phyloP scores from a whole-genome alignment of 192 early-diverging fungal species.

The Coemansia sp. region DNA sequence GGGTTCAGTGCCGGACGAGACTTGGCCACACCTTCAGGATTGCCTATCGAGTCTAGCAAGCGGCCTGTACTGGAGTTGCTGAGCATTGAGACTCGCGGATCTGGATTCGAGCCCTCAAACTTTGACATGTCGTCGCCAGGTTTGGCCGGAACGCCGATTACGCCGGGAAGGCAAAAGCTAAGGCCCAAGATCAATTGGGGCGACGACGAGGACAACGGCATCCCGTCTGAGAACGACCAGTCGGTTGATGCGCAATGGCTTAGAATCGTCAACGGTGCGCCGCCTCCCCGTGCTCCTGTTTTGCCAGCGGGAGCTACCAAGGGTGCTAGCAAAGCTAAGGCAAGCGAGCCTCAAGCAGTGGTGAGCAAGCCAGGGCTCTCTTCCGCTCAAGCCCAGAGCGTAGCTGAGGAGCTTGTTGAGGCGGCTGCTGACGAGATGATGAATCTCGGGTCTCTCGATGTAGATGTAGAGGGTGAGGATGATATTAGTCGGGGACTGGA shows the following conservation, averaged over 20 bases:
- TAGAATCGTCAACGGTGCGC: constrained; percentile 42
- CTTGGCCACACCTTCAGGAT: background rate
- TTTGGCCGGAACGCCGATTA: constrained; percentile 12
- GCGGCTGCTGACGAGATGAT: background rate
- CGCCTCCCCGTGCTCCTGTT: constrained; percentile 22
- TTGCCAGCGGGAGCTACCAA: background rate
- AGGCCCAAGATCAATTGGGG: constrained; percentile 38
- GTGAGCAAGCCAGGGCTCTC: background rate
- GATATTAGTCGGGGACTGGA: background rate
- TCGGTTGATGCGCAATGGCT: constrained; percentile 51
- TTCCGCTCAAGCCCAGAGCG: background rate
- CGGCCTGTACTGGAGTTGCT: constrained; percentile 1
- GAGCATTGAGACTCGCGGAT: constrained; percentile 7
- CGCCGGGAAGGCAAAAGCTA: constrained; percentile 31
- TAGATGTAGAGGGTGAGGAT: background rate
- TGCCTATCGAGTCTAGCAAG: background rate
- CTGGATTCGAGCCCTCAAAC: constrained; percentile 14
- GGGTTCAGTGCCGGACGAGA: background rate
- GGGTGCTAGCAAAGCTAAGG: background rate
- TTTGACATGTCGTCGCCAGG: constrained; percentile 24
- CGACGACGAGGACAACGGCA: constrained; percentile 26
- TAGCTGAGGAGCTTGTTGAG: background rate
- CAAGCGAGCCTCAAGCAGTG: background rate
- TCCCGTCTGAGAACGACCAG: constrained; percentile 26
- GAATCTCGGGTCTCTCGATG: background rate